Percentiles rank a stretch among this genome's conserved stretches.
Conservation (phyloP, 352 stramenopile genomes). For the Phytophthora pistaciae region DNA sequence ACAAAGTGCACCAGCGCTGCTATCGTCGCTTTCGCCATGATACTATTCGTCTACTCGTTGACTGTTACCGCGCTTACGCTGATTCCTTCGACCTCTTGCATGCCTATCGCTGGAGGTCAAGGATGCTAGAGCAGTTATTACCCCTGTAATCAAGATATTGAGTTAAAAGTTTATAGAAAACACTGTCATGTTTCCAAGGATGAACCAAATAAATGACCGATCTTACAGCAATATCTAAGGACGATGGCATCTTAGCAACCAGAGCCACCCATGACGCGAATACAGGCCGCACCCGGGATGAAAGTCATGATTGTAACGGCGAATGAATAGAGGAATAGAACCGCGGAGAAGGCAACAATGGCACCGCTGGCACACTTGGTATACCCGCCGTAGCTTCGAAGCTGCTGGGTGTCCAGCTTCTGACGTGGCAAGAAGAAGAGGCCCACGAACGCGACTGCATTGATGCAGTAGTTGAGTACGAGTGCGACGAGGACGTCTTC, state of each 20-base stretch:
- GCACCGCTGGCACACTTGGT: constrained; percentile 59
- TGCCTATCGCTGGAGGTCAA: not conserved
- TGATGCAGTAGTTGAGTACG: constrained; percentile 54
- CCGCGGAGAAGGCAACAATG: constrained; percentile 42
- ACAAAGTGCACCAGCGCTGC: not conserved
- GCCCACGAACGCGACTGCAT: constrained; percentile 40
- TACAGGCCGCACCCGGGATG: constrained; percentile 40
- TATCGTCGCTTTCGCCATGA: not conserved
- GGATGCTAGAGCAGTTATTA: not conserved
- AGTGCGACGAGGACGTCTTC: constrained; percentile 34
- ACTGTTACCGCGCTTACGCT: not conserved
- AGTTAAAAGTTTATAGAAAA: too few relatives aligned
- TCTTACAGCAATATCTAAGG: not conserved
- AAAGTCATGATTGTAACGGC: constrained; percentile 53
- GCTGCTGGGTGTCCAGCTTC: constrained; percentile 68
- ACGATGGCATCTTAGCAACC: constrained; percentile 37
- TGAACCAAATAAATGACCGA: not conserved
- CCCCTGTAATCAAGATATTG: not conserved
- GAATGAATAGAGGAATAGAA: constrained; percentile 57
- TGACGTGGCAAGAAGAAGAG: constrained; percentile 56
- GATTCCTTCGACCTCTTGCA: not conserved
- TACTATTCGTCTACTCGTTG: not conserved
- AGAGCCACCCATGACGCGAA: constrained; percentile 40
- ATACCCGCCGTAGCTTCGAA: constrained; percentile 71
- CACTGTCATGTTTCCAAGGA: not conserved